Base-by-base conservation (phyloP, 1,139 yeast genomes). In the Geotrichum histeridarum region DNA sequence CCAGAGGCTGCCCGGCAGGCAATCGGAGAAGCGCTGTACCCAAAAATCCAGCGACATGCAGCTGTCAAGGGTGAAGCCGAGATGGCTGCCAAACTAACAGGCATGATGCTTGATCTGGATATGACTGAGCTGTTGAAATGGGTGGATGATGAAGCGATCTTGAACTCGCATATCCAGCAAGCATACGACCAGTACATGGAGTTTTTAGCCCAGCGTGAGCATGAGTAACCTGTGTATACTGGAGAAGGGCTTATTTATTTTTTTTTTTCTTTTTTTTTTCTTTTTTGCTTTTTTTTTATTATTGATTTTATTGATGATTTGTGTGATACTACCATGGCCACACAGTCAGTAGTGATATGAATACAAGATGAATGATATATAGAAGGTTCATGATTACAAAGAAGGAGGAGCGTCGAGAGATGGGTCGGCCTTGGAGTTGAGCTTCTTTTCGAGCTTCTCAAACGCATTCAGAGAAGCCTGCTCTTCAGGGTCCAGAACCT, bases 31-130 rank as follows among this genome's bases (percentile, higher is more conserved):
- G 95, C 88, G 71, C 79, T 90, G 69, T 89, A 90, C 77, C 89
- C 93, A 67, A 84, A 82, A 78, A 88, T 90, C 65, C 82, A 83
- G 61, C 80, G 86, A 64, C 88, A 94, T 67, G 87, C 90, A 64
- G 82, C 84, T 70, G 71, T 77, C 49, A 80, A 80, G 58, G 90
- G 85, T 67, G 90, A 87, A 68, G 83, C 83, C 61, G 94, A 86
- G 71, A 86, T 94, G 67, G 95, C 96, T 62, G 94, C 95, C 76
- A 87, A 86, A 76, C 84, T 90, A 68, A 90, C 97, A 61, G 96
- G 96, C 76, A 88, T 90, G 94, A 83, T 90, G 80, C 81, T 90
- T 71, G 95, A 88, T 70, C 83, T 89, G 77, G 91, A 89, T 67
- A 85, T 84, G 72, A 83, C 82, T 68, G 95, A 88, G 74, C 85